phyloP scores from a whole-genome alignment of 2,329 filamentous ascomycete species.

The Aureobasidium sp. region DNA sequence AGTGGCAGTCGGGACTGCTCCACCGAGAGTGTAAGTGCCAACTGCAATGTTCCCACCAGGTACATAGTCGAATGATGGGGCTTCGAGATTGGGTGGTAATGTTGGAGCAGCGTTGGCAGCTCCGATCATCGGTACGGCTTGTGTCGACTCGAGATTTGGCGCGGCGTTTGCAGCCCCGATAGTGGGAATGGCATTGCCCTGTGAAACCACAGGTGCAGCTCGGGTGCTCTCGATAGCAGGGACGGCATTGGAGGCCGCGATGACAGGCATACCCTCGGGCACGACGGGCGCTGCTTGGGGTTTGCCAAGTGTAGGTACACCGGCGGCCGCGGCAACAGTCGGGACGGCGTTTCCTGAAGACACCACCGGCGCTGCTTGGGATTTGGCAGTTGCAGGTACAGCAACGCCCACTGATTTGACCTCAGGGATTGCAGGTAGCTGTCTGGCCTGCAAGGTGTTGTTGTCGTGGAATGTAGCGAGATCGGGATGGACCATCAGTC shows the following conservation, averaged over 20 bases:
- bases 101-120: background rate
- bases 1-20: background rate
- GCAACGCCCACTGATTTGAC: background rate
- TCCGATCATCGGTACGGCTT: background rate
- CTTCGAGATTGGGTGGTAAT: background rate
- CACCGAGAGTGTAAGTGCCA: background rate
- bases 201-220: background rate
- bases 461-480: background rate
- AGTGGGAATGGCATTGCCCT: background rate
- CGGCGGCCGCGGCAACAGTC: background rate
- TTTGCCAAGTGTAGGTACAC: background rate
- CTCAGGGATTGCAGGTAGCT: background rate
- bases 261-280: background rate
- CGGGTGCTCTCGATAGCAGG: background rate
- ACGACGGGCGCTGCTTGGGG: background rate
- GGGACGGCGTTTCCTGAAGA: background rate
- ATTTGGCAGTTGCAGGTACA: background rate
- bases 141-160: background rate
- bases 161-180: background rate
- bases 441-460: background rate
- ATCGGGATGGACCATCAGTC: background rate
- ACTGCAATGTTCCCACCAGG: background rate
- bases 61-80: background rate
- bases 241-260: background rate
- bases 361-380: background rate